These are phyloP conservation scores for Claviceps purpurea DNA, from an alignment of 2,329 filamentous ascomycete species.

Conservation along the genomic window DNA sequence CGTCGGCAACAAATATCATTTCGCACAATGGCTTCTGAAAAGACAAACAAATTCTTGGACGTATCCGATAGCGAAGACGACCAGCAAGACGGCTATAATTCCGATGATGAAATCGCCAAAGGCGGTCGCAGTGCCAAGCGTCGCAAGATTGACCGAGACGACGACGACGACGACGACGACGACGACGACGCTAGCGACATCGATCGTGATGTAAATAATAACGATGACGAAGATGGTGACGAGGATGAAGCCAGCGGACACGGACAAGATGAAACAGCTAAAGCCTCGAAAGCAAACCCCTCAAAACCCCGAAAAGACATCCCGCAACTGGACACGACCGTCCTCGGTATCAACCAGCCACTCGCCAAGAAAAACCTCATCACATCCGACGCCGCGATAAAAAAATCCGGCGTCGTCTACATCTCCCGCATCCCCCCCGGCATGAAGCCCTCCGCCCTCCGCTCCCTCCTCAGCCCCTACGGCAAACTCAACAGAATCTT, in stretches of 20 bases:
- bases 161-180: constrained; percentile 25
- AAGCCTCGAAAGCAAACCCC: constrained; percentile 12
- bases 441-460: constrained; percentile 72
- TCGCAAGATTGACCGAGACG: constrained; percentile 36
- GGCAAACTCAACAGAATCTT: constrained; percentile 67
- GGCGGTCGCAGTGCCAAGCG: constrained; percentile 50
- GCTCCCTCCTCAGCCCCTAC: constrained; percentile 61
- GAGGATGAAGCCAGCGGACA: background rate
- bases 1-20: background rate
- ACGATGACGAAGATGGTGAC: constrained; percentile 5
- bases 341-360: constrained; percentile 38
- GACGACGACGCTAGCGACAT: constrained; percentile 23
- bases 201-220: constrained; percentile 19
- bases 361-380: constrained; percentile 57
- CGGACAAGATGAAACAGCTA: constrained; percentile 1
- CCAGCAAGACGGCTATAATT: constrained; percentile 47
- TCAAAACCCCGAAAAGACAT: constrained; percentile 10
- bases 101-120: constrained; percentile 56
- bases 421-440: constrained; percentile 75
- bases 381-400: constrained; percentile 48
- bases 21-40: constrained; percentile 48
- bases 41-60: constrained; percentile 60
- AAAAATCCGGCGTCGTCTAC: constrained; percentile 70
- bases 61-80: constrained; percentile 45
- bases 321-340: constrained; percentile 17